These are phyloP conservation scores for Haematococcus lacustris DNA, from an alignment of 139 green algal genomes.

Conservation along the genomic window DNA sequence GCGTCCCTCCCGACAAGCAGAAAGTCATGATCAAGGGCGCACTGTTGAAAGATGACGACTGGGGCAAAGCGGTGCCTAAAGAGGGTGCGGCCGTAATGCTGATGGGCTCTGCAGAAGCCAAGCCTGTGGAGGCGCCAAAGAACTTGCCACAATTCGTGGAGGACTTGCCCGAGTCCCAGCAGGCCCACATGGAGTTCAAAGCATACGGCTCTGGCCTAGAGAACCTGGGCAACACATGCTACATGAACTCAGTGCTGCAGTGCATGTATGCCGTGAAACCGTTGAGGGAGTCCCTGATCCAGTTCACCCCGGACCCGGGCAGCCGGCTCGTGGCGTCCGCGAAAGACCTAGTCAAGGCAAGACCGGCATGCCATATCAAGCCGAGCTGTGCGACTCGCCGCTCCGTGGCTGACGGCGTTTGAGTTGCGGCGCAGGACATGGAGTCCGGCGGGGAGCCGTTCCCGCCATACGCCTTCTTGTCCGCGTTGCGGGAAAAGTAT, in stretches of 20 bases:
- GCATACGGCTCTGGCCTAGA: slow-evolving; percentile 75
- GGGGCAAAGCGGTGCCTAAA: slow-evolving; percentile 73
- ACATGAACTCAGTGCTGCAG: slow-evolving; percentile 95
- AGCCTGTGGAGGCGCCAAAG: slow-evolving; percentile 56
- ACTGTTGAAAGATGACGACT: slow-evolving; percentile 90
- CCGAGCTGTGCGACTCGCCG: no score
- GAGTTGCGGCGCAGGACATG: slow-evolving; percentile 63
- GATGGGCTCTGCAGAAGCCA: slow-evolving; percentile 88
- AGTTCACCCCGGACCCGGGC: slow-evolving; percentile 7
- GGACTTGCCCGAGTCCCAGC: slow-evolving; percentile 74
- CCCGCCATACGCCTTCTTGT: slow-evolving; percentile 73
- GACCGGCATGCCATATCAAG: neutral
- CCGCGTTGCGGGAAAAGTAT: slow-evolving; percentile 70
- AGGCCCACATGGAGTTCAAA: slow-evolving; percentile 28
- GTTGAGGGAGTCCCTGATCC: slow-evolving; percentile 23
- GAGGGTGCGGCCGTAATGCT: slow-evolving; percentile 87
- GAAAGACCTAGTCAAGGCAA: neutral
- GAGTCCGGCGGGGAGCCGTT: slow-evolving; percentile 55
- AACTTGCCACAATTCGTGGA: slow-evolving; percentile 79
- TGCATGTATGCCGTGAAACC: slow-evolving; percentile 63
- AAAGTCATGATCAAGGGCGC: slow-evolving; percentile 91
- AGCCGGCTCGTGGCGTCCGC: slow-evolving; percentile 9
- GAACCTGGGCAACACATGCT: slow-evolving; percentile 98
- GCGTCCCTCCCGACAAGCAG: slow-evolving; percentile 86
- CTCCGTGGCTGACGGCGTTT: no score